Evolutionary conservation across 2,329 filamentous ascomycete species (phyloP).

Genomic region (Triangularia setosa): DNA sequence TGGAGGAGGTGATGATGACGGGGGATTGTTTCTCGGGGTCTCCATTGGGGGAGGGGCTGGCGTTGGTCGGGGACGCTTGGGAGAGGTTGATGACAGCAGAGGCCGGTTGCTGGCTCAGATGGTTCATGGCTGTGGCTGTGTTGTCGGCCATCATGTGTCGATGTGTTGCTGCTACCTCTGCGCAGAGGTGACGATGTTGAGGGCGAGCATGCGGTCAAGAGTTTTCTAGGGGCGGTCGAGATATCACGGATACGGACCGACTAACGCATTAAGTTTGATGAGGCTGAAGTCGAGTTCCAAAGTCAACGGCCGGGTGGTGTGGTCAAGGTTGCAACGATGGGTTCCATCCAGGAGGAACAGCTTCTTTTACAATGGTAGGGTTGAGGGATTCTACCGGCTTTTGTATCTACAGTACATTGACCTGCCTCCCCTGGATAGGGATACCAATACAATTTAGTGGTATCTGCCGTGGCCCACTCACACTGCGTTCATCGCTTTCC

Average conservation of each 20-base stretch:
- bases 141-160: not conserved
- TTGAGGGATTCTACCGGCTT: not conserved
- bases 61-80: not conserved
- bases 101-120: not conserved
- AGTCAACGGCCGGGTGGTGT: not conserved
- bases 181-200: not conserved
- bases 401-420: not conserved
- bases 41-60: not conserved
- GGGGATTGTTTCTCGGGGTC: not conserved
- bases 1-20: not conserved
- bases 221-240: not conserved
- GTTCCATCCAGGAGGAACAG: not conserved
- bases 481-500: not conserved
- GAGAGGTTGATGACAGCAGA: not conserved
- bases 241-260: not conserved
- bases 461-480: not conserved
- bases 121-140: not conserved
- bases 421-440: not conserved
- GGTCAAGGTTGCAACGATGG: not conserved
- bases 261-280: not conserved
- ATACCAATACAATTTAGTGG: not conserved
- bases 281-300: not conserved
- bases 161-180: not conserved
- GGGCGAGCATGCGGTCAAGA: not conserved
- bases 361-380: not conserved